Percentiles rank a stretch among this genome's conserved stretches.
Conservation (phyloP, 1,284 basidiomycete species). For the Apiotrichum sp. region DNA sequence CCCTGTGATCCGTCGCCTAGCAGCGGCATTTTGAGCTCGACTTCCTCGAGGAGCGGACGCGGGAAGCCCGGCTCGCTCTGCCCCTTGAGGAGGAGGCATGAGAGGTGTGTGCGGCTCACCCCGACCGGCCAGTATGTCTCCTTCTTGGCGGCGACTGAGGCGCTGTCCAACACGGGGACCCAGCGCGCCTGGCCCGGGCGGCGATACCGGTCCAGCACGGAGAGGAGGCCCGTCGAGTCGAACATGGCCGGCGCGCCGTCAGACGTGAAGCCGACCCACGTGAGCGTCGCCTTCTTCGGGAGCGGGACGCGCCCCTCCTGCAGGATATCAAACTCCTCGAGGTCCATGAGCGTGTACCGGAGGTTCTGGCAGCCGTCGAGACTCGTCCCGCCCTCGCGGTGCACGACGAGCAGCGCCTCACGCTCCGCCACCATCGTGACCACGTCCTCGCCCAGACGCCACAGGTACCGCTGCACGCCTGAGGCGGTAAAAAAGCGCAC, state of each 20-base stretch:
- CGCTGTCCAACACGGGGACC: constrained; percentile 71
- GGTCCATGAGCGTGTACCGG: constrained; percentile 75
- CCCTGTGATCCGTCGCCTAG: constrained; percentile 62
- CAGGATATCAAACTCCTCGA: constrained; percentile 77
- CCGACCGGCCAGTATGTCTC: constrained; percentile 95
- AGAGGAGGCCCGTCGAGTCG: constrained; percentile 77
- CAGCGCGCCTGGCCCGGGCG: constrained; percentile 85
- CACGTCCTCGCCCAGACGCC: constrained; percentile 80
- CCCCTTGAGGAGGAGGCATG: constrained; percentile 91
- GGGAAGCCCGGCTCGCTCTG: constrained; percentile 83
- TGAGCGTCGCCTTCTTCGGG: constrained; percentile 65
- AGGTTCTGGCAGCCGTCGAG: constrained; percentile 91
- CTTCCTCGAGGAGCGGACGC: constrained; percentile 79
- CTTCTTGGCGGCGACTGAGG: constrained; percentile 63
- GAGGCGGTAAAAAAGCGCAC: constrained; percentile 87
- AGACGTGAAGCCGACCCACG: constrained; percentile 88
- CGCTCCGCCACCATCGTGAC: constrained; percentile 80
- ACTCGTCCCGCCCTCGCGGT: constrained; percentile 78
- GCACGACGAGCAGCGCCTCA: constrained; percentile 80
- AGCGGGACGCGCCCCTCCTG: constrained; percentile 83
- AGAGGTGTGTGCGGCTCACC: constrained; percentile 56
- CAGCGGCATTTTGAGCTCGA: constrained; percentile 78
- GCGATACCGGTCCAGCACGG: constrained; percentile 77
- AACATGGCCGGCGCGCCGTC: constrained; percentile 84
- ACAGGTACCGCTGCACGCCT: constrained; percentile 80